Evolutionary conservation across 495 filamentous ascomycete genomes (phyloP), one percentile per base, ranked within the genome.

Genomic region (Penicillium angulare): DNA sequence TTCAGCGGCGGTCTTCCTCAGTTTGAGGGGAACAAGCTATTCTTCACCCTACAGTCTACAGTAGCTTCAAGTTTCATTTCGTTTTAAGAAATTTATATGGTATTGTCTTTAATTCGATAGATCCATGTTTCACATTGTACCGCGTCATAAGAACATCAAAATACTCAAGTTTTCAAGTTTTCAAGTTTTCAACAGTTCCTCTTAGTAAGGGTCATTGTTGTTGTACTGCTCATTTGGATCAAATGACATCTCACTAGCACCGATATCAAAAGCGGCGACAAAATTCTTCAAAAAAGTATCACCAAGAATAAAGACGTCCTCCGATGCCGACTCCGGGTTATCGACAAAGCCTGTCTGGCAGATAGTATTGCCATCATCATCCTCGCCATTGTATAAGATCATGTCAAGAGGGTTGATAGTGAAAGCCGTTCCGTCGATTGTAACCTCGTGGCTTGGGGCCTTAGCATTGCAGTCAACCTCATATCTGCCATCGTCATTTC

Each of bases 281-380:
- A 85, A 82, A 56, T 80, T 84, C 63, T 82, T 84, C 68, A 86
- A 67, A 53, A 85, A 87, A 0, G 72, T 71, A 51, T 80, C 79
- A 1, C 85, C 84, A 16, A 89, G 51, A 20, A 88, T 80, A 49
- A 47, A 52, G 29, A 53, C 10, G 26, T 59, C 53, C 45, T 51
- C 27, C 29, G 47, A 67, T 75, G 5, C 69, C 64, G 20, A 73
- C 74, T 3, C 59, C 60, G 40, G 10, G n/a, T n/a, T n/a, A n/a
- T 21, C 39, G 7, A 3, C 13, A 24, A 54, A 9, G 13, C 5
- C 27, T 1, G 27, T 31, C 8, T 9, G 1, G 13, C 27, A 31
- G 2, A 31, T 31, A 9, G 8, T 12, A 7, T 31, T 31, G 27
- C 5, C 27, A 31, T 31, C 27, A 31, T 31, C 2, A 31, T 31